Evolutionary conservation across 2,329 filamentous ascomycete genomes (phyloP).

Genomic region (Paecilomyces variotii): DNA sequence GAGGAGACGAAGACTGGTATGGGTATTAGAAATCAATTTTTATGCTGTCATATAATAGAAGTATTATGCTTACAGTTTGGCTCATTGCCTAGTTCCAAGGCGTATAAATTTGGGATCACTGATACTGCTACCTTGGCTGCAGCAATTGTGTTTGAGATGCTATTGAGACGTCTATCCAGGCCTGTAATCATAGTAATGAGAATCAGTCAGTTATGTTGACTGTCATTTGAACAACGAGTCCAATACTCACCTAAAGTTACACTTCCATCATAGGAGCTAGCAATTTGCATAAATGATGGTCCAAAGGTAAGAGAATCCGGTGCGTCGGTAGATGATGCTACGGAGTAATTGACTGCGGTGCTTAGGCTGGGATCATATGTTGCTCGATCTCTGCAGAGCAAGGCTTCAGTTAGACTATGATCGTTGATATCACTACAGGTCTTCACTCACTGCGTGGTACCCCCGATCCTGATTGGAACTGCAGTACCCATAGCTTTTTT

Average conservation of each 20-base stretch:
- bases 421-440: background rate
- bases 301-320: constrained; percentile 46
- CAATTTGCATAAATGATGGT: constrained; percentile 44
- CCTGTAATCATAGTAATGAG: constrained; percentile 14
- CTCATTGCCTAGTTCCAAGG: constrained; percentile 52
- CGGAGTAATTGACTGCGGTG: constrained; percentile 45
- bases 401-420: background rate
- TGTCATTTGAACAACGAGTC: background rate
- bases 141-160: constrained; percentile 47
- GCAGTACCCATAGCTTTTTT: constrained; percentile 42
- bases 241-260: constrained; percentile 38
- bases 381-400: constrained; percentile 40
- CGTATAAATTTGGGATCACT: constrained; percentile 43
- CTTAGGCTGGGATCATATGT: constrained; percentile 40
- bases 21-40: background rate
- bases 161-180: constrained; percentile 47
- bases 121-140: constrained; percentile 41
- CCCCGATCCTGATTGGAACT: constrained; percentile 51
- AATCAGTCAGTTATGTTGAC: background rate
- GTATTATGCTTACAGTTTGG: constrained; percentile 41
- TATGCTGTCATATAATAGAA: background rate
- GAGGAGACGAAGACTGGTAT: constrained; percentile 14
- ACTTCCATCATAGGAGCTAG: constrained; percentile 40
- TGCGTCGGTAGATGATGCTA: constrained; percentile 41
- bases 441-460: constrained; percentile 45